Conservation (phyloP, 2,329 filamentous ascomycete genomes). For the Aureobasidium pullulans region DNA sequence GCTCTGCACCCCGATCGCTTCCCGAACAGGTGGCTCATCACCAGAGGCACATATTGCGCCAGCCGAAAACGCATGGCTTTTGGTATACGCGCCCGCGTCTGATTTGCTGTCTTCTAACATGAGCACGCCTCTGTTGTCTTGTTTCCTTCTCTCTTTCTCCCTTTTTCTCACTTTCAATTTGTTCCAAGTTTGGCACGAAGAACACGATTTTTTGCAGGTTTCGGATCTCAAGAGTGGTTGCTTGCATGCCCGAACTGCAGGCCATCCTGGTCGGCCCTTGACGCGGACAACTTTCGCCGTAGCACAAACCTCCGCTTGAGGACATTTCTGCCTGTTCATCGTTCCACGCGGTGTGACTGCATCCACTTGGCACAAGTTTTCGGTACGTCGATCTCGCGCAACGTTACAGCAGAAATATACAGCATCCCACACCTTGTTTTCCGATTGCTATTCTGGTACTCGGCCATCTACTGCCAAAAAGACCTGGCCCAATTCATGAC, state of each 20-base stretch:
- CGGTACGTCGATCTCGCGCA: constrained; percentile 23
- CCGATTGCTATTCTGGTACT: constrained; percentile 6
- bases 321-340: constrained; percentile 10
- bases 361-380: constrained; percentile 26
- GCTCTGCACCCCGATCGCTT: constrained; percentile 10
- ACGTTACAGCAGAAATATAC: constrained; percentile 12
- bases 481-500: constrained; percentile 14
- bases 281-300: background rate
- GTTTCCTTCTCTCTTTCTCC: background rate
- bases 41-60: constrained; percentile 8
- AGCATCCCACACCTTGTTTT: constrained; percentile 7
- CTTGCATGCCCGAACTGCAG: constrained; percentile 12
- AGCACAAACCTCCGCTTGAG: constrained; percentile 8
- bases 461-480: background rate
- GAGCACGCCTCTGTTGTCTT: constrained; percentile 2
- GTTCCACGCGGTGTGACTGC: constrained; percentile 14
- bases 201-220: background rate
- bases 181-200: background rate
- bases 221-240: background rate
- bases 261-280: constrained; percentile 12
- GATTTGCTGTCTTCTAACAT: constrained; percentile 8
- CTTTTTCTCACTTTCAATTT: background rate
- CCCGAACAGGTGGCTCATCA: constrained; percentile 11
- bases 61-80: constrained; percentile 12
- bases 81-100: constrained; percentile 10